Conservation (phyloP, 768 basidiomycete genomes). For the Ephemerocybe angulata region DNA sequence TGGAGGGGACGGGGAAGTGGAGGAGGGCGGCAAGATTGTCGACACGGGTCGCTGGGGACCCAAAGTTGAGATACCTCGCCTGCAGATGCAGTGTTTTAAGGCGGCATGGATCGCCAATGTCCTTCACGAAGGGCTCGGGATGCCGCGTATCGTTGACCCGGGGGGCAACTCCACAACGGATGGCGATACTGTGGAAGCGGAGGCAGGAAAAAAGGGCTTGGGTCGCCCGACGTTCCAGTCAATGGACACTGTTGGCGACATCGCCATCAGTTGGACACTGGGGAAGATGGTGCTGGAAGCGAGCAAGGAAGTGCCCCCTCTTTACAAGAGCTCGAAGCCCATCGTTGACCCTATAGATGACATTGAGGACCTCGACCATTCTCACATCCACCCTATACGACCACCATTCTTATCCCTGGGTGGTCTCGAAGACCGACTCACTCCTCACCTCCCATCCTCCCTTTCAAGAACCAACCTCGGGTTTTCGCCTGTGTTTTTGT, state of each 20-base stretch:
- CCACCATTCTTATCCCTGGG: constrained; percentile 59
- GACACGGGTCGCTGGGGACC: constrained; percentile 66
- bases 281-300: constrained; percentile 99
- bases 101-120: constrained; percentile 98
- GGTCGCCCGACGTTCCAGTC: constrained; percentile 87
- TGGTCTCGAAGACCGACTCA: constrained; percentile 58
- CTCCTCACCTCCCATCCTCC: constrained; percentile 62
- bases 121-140: constrained; percentile 91
- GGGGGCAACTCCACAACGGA: constrained; percentile 73
- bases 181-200: constrained; percentile 65
- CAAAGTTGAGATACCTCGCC: constrained; percentile 73
- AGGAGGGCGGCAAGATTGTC: constrained; percentile 56
- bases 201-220: constrained; percentile 81
- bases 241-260: constrained; percentile 85
- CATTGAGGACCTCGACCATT: constrained; percentile 46
- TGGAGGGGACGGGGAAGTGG: constrained; percentile 65
- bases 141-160: constrained; percentile 86
- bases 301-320: constrained; percentile 71
- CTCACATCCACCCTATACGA: constrained; percentile 61
- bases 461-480: constrained; percentile 64
- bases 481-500: constrained; percentile 63
- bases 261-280: constrained; percentile 95
- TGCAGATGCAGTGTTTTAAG: constrained; percentile 99
- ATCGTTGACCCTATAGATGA: constrained; percentile 74
- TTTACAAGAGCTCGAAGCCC: constrained; percentile 44